Conservation (phyloP, 805 yeast species). For the Kluyveromyces nonfermentans region DNA sequence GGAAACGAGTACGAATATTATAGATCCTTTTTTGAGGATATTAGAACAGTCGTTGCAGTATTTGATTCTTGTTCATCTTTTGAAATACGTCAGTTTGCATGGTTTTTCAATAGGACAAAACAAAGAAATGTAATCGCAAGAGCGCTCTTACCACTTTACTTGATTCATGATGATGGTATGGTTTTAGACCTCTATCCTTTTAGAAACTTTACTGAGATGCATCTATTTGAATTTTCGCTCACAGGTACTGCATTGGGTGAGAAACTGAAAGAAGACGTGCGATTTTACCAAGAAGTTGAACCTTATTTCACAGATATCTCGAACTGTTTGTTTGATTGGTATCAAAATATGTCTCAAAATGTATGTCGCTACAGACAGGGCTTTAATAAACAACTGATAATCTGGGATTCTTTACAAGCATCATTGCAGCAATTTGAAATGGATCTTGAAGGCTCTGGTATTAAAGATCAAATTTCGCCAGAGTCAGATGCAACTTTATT, state of each 20-base stretch:
- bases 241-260: slow-evolving; percentile 8
- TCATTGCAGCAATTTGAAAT: slow-evolving; percentile 57
- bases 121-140: slow-evolving; percentile 42
- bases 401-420: slow-evolving; percentile 79
- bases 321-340: slow-evolving; percentile 36
- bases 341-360: slow-evolving; percentile 47
- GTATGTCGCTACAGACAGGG: slow-evolving; percentile 79
- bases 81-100: slow-evolving; percentile 28
- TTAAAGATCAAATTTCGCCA: slow-evolving; percentile 22
- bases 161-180: slow-evolving; percentile 53
- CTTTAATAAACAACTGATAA: slow-evolving; percentile 41
- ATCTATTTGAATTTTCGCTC: slow-evolving; percentile 34
- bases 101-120: slow-evolving; percentile 25
- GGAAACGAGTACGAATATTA: slow-evolving; percentile 23
- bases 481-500: slow-evolving; percentile 34
- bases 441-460: slow-evolving; percentile 29
- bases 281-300: slow-evolving; percentile 1
- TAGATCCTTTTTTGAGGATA: slow-evolving; percentile 30
- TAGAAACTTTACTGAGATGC: slow-evolving; percentile 30
- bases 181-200: slow-evolving; percentile 43
- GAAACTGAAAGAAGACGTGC: slow-evolving; percentile 2
- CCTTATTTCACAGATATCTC: slow-evolving; percentile 36
- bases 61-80: slow-evolving; percentile 21
- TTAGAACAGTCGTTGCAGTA: slow-evolving; percentile 29
- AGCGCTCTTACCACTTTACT: slow-evolving; percentile 51